Evolutionary conservation across 2,329 filamentous ascomycete genomes (phyloP).

Genomic region (Zymoseptoria pseudotritici): DNA sequence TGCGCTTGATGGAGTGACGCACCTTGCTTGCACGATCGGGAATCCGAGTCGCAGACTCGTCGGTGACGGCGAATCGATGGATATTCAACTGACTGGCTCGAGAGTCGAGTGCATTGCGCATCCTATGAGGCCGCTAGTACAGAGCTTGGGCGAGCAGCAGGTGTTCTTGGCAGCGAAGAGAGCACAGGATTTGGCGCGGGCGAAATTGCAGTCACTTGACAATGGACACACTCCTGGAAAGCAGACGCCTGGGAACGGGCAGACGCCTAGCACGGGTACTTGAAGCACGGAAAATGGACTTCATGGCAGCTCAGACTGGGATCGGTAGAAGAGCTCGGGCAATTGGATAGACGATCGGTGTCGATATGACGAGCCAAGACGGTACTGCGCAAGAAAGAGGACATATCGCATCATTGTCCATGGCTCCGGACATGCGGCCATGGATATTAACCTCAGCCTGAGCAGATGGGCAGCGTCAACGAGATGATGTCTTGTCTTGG

Average conservation of each 20-base stretch:
- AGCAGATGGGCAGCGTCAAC: too few relatives aligned
- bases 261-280: neutral
- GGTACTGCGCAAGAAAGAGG: too few relatives aligned
- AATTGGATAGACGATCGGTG: neutral
- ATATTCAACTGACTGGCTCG: neutral
- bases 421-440: too few relatives aligned
- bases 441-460: too few relatives aligned
- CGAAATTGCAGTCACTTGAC: neutral
- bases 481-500: too few relatives aligned
- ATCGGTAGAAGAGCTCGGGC: neutral
- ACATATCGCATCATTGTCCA: too few relatives aligned
- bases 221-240: neutral
- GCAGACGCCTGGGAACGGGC: neutral
- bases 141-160: neutral
- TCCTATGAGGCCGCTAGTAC: neutral
- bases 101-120: neutral
- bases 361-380: neutral
- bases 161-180: neutral
- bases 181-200: neutral
- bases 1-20: neutral
- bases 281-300: neutral
- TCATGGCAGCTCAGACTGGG: neutral
- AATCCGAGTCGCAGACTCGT: neutral
- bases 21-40: neutral
- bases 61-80: neutral